Evolutionary conservation across 2,329 filamentous ascomycete species (phyloP).

Genomic region (Ampelomyces quisqualis): DNA sequence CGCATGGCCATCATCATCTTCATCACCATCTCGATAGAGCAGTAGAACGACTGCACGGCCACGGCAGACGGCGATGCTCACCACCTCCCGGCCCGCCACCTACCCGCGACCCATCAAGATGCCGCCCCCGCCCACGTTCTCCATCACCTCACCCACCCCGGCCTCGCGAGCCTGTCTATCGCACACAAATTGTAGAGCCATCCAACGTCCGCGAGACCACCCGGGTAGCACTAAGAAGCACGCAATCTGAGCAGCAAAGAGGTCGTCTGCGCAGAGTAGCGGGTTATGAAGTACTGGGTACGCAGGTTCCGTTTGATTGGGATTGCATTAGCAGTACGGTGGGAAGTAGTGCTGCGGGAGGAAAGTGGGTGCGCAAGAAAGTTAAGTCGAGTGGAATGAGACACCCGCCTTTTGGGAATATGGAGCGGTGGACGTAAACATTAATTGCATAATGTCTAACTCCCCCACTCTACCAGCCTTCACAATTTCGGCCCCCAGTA

Average conservation of each 20-base stretch:
- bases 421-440: constrained; percentile 28
- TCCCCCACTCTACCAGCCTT: no score
- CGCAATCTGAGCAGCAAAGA: constrained; percentile 14
- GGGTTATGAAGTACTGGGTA: constrained; percentile 35
- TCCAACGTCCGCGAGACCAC: constrained; percentile 29
- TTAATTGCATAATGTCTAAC: neutral
- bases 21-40: constrained; percentile 13
- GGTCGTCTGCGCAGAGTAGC: constrained; percentile 28
- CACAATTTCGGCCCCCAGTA: no score
- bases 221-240: constrained; percentile 23
- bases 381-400: constrained; percentile 14
- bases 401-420: constrained; percentile 32
- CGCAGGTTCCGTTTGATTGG: constrained; percentile 38
- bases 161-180: constrained; percentile 29
- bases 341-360: constrained; percentile 12
- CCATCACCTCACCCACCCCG: constrained; percentile 9
- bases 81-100: constrained; percentile 18
- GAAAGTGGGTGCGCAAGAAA: constrained; percentile 10
- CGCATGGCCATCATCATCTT: constrained; percentile 14
- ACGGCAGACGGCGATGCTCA: constrained; percentile 19
- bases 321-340: constrained; percentile 36
- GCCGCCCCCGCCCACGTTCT: constrained; percentile 3
- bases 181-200: constrained; percentile 33
- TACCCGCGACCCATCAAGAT: constrained; percentile 11
- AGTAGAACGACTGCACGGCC: constrained; percentile 18